A percentile compares a stretch with the other conserved stretches of the same genome.
These are phyloP conservation scores for Chloroidium sp. DNA, from an alignment of 163 green algal genomes.

Conservation along the genomic window DNA sequence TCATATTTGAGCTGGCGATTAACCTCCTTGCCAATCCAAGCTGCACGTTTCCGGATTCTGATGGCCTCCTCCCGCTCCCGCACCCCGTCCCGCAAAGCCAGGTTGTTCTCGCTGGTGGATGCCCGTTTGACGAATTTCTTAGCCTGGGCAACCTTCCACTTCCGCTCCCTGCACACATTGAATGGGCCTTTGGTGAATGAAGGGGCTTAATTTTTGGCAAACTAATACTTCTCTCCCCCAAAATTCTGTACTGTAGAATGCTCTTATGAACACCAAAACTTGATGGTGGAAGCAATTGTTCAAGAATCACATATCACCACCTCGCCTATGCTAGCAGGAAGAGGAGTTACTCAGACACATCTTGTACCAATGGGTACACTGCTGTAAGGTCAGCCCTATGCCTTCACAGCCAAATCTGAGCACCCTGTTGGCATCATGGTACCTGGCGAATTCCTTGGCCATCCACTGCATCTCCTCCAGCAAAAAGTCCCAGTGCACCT, in stretches of 20 bases:
- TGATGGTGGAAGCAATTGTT: not conserved
- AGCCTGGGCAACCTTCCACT: conserved; percentile 75
- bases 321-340: no score
- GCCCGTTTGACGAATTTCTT: conserved; percentile 50
- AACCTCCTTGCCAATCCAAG: conserved; percentile 59
- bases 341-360: no score
- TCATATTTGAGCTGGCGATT: not conserved
- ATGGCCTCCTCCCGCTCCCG: conserved; percentile 42
- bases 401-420: not conserved
- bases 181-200: no score
- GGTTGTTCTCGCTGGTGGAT: conserved; percentile 53
- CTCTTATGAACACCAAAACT: not conserved
- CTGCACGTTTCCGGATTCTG: conserved; percentile 37
- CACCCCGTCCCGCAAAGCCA: conserved; percentile 43
- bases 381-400: not conserved
- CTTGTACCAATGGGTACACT: no score
- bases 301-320: not conserved
- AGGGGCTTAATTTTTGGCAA: not conserved
- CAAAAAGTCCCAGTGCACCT: not conserved
- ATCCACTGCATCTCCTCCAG: not conserved
- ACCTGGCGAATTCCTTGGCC: not conserved
- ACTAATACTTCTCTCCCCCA: not conserved
- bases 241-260: not conserved
- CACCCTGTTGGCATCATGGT: not conserved
- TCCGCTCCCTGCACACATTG: conserved; percentile 55